Base-by-base conservation (phyloP, 306 rosid genomes). In the Crataegus laevigata region DNA sequence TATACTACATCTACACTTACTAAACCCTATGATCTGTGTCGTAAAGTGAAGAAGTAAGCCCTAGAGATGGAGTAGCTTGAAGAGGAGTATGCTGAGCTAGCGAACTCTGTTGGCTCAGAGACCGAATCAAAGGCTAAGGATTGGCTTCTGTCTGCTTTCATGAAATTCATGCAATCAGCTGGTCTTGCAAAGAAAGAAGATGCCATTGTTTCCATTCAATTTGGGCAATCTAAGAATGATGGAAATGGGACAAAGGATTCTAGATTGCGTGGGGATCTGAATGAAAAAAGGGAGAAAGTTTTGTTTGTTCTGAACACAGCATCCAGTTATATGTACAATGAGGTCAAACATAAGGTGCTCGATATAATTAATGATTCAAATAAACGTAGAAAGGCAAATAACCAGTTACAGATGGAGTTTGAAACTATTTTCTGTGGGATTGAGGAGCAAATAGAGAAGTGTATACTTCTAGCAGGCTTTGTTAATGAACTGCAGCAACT, bases 371-470 rank as follows among this genome's bases (percentile, higher is more conserved):
- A 83, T 74, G 84, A 80, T 79, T 76, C 76, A 43, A 74, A 79
- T 6, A 86, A 72, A 72, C 86, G 80, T 79, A 86, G 88, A 83
- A 75, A 79, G 73, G 80, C 72, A 76, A 81, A 82, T 71, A 83
- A 66, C 63, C 63, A 81, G 75, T 36, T 85, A 73, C 81, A 71
- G 78, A 77, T 65, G 75, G 93, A 84, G 69, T 85, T 86, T 70
- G 90, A 88, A 83, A 77, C 87, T 79, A 81, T 80, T 83, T 84
- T 91, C 85, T 60, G 83, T 51, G 84, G 71, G 86, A 82, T 93
- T 43, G 98, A 91, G 84, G 97, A 84, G 79, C 97, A 91, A 85
- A 90, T 89, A 18, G 98, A 93, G 87, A 91, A 88, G 83, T 91
- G 96, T 77, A 71, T 80, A 77, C 93, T 93, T 70, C 84, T 93